Base-by-base conservation (phyloP, 1,284 basidiomycete genomes). In the Cystobasidiaceae sp. region DNA sequence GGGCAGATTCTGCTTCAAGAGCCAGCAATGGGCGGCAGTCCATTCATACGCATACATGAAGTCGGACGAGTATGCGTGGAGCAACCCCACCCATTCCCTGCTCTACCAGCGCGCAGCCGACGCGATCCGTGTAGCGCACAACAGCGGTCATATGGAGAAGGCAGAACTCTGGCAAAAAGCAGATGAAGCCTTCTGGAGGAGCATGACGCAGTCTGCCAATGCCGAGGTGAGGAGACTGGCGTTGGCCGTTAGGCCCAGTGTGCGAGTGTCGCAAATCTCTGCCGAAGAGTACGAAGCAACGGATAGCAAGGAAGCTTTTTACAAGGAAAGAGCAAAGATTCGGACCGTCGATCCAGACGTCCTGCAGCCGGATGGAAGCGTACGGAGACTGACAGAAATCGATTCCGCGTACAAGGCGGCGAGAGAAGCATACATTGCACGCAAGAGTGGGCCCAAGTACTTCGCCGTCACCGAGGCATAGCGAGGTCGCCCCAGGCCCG, bases 311-410 rank as follows among this genome's bases (percentile, higher is more conserved):
- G 17, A 50, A 8, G 3, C 9, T 2, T 30, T 32, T 19, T 57
- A 66, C 32, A 33, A 43, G n/a, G 19, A 61, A 34, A 51, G 2
- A 5, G 6, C 41, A 13, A 68, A 68, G 32, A 30, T 57, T 2
- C 19, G 67, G 33, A 66, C 64, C 15, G 51, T 68, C 23, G 67
- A 68, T 49, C 67, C 67, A 13, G 67, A 68, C 57, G 67, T 68
- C 4, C 46, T 68, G 32, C 49, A 57, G 25, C 19, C 25, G 9
- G 45, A 62, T n/a, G 60, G 32, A 17, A 37, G 30, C 21, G 63
- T 37, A 32, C 15, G 21, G n/a, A 48, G 28, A 43, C 49, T 68
- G 28, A 45, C 56, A 2, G 46, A 60, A 49, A 41, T 64, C n/a
- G 55, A 51, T 44, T 46, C 51, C 19, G 55, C 49, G 32, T 68